A percentile compares a stretch with the other conserved stretches of the same genome.
Conservation (phyloP, 1,284 basidiomycete species). For the Cutaneotrichosporon sp. region DNA sequence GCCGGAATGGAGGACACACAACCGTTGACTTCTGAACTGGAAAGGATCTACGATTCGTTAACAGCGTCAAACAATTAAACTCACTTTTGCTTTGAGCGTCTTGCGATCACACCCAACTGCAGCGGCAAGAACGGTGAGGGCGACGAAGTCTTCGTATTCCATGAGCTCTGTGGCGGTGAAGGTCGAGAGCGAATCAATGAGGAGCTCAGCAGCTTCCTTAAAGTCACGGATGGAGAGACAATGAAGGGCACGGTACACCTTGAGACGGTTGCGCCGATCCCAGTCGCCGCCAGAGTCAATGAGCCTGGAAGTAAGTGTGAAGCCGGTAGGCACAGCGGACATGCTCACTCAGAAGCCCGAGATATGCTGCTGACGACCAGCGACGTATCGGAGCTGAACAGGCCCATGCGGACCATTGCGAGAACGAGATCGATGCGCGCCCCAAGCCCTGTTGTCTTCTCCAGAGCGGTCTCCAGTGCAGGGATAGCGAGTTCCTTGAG, state of each 20-base stretch:
- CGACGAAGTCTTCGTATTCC: constrained; percentile 86
- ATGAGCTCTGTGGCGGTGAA: constrained; percentile 91
- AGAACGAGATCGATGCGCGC: constrained; percentile 89
- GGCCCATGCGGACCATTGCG: constrained; percentile 79
- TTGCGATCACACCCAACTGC: constrained; percentile 73
- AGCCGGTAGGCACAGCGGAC: constrained; percentile 43
- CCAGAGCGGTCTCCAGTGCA: constrained; percentile 77
- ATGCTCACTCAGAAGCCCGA: constrained; percentile 68
- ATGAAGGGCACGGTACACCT: constrained; percentile 89
- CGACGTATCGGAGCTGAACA: constrained; percentile 81
- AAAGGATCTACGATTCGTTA: constrained; percentile 49
- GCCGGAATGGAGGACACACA: constrained; percentile 51
- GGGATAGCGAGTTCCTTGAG: constrained; percentile 64
- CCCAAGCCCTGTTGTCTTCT: constrained; percentile 89
- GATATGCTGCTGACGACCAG: constrained; percentile 69
- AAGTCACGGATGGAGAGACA: constrained; percentile 72
- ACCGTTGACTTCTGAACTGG: constrained; percentile 55
- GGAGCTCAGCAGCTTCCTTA: constrained; percentile 67
- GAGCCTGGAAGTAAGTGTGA: constrained; percentile 54
- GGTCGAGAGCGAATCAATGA: constrained; percentile 86
- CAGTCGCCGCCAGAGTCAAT: constrained; percentile 97
- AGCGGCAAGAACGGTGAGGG: constrained; percentile 75
- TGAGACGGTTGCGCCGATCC: constrained; percentile 93
- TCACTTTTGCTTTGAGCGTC: constrained; percentile 89
- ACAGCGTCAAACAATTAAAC: constrained; percentile 7